A percentile compares a stretch with the other conserved stretches of the same genome.
Conservation (phyloP, 148 eudicot genomes). For the Chenopodium suecicum region DNA sequence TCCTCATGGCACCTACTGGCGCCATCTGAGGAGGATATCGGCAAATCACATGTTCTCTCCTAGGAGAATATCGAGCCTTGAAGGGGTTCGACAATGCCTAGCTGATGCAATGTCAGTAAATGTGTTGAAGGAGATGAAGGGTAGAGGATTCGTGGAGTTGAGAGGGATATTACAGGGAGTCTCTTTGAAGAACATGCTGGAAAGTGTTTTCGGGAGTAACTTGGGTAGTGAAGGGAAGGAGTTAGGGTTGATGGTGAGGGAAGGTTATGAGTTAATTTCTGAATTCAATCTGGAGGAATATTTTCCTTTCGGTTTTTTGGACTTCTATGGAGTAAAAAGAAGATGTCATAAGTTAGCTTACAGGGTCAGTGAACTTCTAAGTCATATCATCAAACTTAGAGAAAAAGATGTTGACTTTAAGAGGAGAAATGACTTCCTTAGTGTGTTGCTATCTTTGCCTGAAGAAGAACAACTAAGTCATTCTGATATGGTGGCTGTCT, state of each 20-base stretch:
- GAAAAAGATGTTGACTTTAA: conserved; percentile 29
- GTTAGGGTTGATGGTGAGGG: conserved; percentile 57
- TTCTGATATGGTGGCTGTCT: conserved; percentile 62
- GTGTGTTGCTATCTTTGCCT: conserved; percentile 61
- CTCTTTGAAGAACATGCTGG: conserved; percentile 57
- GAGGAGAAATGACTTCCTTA: conserved; percentile 52
- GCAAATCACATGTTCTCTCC: conserved; percentile 65
- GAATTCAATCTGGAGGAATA: conserved; percentile 63
- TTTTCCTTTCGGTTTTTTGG: conserved; percentile 53
- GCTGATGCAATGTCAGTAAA: conserved; percentile 43
- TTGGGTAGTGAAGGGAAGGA: conserved; percentile 43
- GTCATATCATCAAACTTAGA: conserved; percentile 45
- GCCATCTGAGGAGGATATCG: conserved; percentile 54
- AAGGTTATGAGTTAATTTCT: conserved; percentile 73
- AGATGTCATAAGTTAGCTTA: conserved; percentile 55
- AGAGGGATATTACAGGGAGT: conserved; percentile 53
- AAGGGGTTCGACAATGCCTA: conserved; percentile 44
- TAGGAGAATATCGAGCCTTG: conserved; percentile 48
- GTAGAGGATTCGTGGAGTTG: conserved; percentile 43
- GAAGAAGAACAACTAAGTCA: conserved; percentile 52
- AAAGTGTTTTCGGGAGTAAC: conserved; percentile 66
- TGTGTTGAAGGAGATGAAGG: conserved; percentile 41
- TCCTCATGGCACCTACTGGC: conserved; percentile 66
- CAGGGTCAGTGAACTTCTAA: conserved; percentile 44
- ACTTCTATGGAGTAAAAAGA: conserved; percentile 59